A percentile compares a stretch with the other conserved stretches of the same genome.
Conservation (phyloP, 2,329 filamentous ascomycete genomes). For the Bertia moriformis region DNA sequence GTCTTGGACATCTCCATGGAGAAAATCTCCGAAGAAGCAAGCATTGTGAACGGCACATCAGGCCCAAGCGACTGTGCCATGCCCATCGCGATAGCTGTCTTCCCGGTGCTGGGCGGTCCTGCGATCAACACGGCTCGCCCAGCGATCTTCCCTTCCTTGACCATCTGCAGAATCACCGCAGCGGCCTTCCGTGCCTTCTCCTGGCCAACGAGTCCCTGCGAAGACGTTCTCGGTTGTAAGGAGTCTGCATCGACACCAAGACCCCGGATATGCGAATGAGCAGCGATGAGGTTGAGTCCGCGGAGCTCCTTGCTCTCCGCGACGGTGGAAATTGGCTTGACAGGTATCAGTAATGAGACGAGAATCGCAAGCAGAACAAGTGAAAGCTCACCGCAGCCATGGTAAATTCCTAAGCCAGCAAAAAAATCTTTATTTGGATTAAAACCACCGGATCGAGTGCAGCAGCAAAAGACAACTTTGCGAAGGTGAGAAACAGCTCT, state of each 20-base stretch:
- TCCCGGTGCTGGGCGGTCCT: slow-evolving; percentile 89
- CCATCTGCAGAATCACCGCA: slow-evolving; percentile 94
- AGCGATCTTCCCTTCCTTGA: slow-evolving; percentile 96
- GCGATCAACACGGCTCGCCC: slow-evolving; percentile 88
- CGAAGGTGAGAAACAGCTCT: no score
- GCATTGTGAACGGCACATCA: slow-evolving; percentile 91
- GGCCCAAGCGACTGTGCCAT: slow-evolving; percentile 92
- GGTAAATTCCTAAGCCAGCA: not conserved
- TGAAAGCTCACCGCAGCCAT: not conserved
- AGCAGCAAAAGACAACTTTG: no score
- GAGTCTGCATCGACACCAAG: slow-evolving; percentile 86
- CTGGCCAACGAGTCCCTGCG: slow-evolving; percentile 90
- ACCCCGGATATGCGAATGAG: slow-evolving; percentile 93
- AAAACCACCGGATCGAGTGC: no score
- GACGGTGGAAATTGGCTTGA: slow-evolving; percentile 61
- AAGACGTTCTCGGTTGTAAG: slow-evolving; percentile 69
- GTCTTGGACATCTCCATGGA: slow-evolving; percentile 99
- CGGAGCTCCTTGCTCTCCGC: slow-evolving; percentile 92
- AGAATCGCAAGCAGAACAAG: not conserved
- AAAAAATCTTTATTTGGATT: no score
- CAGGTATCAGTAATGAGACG: not conserved
- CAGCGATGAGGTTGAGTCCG: slow-evolving; percentile 91
- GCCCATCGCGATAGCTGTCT: slow-evolving; percentile 96
- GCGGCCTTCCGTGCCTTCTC: slow-evolving; percentile 93
- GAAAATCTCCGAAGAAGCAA: slow-evolving; percentile 93